A percentile compares a stretch with the other conserved stretches of the same genome.
Conservation (phyloP, 129 eudicot genomes). For the Ambrosia artemisiifolia region DNA sequence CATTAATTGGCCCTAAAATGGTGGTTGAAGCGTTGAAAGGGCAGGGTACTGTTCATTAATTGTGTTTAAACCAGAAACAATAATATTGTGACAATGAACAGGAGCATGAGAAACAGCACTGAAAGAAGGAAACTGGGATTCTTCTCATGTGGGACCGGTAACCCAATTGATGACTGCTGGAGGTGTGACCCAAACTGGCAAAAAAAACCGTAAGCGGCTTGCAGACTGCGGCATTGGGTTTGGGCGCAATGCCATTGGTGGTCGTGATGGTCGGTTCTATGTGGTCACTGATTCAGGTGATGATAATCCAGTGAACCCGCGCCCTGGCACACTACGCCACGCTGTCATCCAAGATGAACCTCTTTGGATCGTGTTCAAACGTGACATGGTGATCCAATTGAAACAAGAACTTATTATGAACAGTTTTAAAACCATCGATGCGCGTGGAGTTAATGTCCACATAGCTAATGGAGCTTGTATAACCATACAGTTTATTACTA, state of each 20-base stretch:
- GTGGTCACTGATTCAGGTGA: slow-evolving; percentile 80
- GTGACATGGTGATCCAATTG: slow-evolving; percentile 79
- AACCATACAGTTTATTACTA: slow-evolving; percentile 73
- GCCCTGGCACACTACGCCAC: slow-evolving; percentile 78
- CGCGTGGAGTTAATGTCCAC: slow-evolving; percentile 91
- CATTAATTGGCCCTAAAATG: slow-evolving; percentile 9
- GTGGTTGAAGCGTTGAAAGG: slow-evolving; percentile 12
- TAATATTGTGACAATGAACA: slow-evolving; percentile 22
- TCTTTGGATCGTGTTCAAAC: slow-evolving; percentile 85
- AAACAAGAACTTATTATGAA: slow-evolving; percentile 91
- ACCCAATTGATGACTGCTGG: slow-evolving; percentile 96
- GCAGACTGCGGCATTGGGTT: slow-evolving; percentile 95
- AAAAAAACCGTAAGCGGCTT: slow-evolving; percentile 74
- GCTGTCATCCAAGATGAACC: slow-evolving; percentile 87
- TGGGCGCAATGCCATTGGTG: slow-evolving; percentile 89
- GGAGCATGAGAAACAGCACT: slow-evolving; percentile 74
- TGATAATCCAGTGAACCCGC: slow-evolving; percentile 78
- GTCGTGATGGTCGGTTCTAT: slow-evolving; percentile 81
- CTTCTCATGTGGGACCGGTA: slow-evolving; percentile 86
- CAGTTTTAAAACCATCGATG: slow-evolving; percentile 94
- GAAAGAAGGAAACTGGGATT: slow-evolving; percentile 87
- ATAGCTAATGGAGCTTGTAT: slow-evolving; percentile 87
- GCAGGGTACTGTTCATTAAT: too few relatives aligned
- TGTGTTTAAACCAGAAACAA: background rate
- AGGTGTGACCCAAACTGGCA: slow-evolving; percentile 89